Percentiles rank a stretch among this genome's conserved stretches.
Evolutionary conservation across 345 rosid genomes (phyloP).

Genomic region (Triadica sebifera): DNA sequence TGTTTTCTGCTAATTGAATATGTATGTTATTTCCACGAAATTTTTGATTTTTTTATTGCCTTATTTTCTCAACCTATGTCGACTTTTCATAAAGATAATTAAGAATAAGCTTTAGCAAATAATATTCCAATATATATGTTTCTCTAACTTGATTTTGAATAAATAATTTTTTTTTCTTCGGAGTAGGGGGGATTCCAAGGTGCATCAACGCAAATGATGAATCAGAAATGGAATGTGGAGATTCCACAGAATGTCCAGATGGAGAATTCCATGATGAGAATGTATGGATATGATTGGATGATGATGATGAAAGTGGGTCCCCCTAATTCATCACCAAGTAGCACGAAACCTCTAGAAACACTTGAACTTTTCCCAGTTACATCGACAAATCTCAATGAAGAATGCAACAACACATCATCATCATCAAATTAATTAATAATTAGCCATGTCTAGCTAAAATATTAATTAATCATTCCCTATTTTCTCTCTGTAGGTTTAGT

Average conservation of each 20-base stretch:
- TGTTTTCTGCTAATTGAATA: too few relatives aligned
- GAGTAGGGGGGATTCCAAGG: conserved; percentile 38
- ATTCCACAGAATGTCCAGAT: conserved; percentile 27
- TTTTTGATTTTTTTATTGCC: background rate
- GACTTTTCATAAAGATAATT: too few relatives aligned
- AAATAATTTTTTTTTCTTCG: background rate
- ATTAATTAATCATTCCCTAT: background rate
- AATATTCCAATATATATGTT: too few relatives aligned
- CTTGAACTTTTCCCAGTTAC: conserved; percentile 87
- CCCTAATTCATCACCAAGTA: conserved; percentile 25
- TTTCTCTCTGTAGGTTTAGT: conserved; percentile 28
- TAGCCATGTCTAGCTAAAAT: background rate
- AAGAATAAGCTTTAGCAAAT: too few relatives aligned
- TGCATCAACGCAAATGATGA: conserved; percentile 31
- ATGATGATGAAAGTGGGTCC: conserved; percentile 48
- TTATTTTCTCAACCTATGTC: background rate
- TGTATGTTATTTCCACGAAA: background rate
- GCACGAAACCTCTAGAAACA: conserved; percentile 56
- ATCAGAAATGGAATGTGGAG: conserved; percentile 31
- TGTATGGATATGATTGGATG: conserved; percentile 52
- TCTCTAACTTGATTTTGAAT: too few relatives aligned
- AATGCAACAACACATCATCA: conserved; percentile 20
- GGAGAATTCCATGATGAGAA: conserved; percentile 44
- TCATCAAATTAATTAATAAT: conserved; percentile 3
- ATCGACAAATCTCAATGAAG: conserved; percentile 67